These are phyloP conservation scores for Cutaneotrichosporon cavernicola DNA, from an alignment of 1,284 basidiomycete species.

Conservation along the genomic window DNA sequence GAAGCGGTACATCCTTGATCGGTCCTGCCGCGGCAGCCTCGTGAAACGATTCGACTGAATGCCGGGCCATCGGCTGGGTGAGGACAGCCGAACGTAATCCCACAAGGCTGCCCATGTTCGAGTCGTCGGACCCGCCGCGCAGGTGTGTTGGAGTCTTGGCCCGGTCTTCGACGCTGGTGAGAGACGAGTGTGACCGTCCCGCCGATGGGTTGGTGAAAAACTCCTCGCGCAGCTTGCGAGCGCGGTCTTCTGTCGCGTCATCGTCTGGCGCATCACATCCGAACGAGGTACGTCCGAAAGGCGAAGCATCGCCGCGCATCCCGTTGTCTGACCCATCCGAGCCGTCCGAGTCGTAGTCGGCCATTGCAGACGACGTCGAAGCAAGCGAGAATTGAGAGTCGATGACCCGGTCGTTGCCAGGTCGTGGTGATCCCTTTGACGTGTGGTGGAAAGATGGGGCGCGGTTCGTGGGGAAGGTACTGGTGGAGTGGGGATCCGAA, in stretches of 20 bases:
- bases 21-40: too few species aligned
- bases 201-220: neutral
- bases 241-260: neutral
- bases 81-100: constrained; percentile 7
- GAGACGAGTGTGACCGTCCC: neutral
- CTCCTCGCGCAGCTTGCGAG: constrained; percentile 5
- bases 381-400: constrained; percentile 9
- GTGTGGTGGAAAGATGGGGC: neutral
- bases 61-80: constrained; percentile 4
- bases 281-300: constrained; percentile 15
- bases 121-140: neutral
- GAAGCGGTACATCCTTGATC: neutral
- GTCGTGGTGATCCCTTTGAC: neutral
- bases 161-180: neutral
- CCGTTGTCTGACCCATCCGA: neutral
- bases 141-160: neutral
- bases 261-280: constrained; percentile 2
- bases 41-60: constrained; percentile 6
- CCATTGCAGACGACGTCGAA: neutral
- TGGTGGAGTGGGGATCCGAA: neutral
- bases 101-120: neutral
- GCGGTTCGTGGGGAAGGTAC: neutral
- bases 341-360: constrained; percentile 8
- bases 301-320: neutral
- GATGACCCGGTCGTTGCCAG: neutral